Evolutionary conservation across 768 basidiomycete genomes (phyloP), one percentile per base, ranked within the genome.

Genomic region (Xerocomellus intermedius): DNA sequence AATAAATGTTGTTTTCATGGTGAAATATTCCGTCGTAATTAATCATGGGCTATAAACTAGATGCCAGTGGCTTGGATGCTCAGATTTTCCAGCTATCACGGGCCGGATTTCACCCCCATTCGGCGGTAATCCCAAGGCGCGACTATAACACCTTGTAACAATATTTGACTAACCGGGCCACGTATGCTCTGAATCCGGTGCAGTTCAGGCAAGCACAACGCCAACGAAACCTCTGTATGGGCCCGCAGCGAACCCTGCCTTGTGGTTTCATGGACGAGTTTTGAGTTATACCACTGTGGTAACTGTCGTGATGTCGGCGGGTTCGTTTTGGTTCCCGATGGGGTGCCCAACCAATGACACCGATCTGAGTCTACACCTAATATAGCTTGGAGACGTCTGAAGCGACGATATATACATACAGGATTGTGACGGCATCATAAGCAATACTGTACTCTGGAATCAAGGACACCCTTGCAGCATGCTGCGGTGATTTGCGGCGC

Each of bases 401-500:
- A 26, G 17, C 16, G 14, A 22, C 22, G 16, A 19, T 30, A 19
- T 51, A 8, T 38, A 28, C 28, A 8, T 28, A 33, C 28, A 43
- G 36, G 42, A 49, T 32, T 36, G n/a, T 47, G 49, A 46, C 56
- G 49, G 44, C 56, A 58, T 42, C 24, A 21, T 13, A 30, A 37
- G 54, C n/a, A 56, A 48, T 24, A n/a, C n/a, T n/a, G n/a, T 43
- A 12, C 19, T 28, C 24, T 26, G 48, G 14, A 19, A 46, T 21
- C 39, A 17, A 14, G 28, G 24, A n/a, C 24, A 5, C 32, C 51
- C 32, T n/a, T 57, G 41, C 35, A 52, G 22, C 37, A 48, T 13
- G 38, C 54, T 43, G 53, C 54, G 55, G 55, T 30, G 42, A 52
- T 42, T 33, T 51, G 59, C 32, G 30, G 47, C 30, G 42, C 16